Evolutionary conservation across 257 asterid genomes (phyloP).

Genomic region (Phtheirospermum japonicum): DNA sequence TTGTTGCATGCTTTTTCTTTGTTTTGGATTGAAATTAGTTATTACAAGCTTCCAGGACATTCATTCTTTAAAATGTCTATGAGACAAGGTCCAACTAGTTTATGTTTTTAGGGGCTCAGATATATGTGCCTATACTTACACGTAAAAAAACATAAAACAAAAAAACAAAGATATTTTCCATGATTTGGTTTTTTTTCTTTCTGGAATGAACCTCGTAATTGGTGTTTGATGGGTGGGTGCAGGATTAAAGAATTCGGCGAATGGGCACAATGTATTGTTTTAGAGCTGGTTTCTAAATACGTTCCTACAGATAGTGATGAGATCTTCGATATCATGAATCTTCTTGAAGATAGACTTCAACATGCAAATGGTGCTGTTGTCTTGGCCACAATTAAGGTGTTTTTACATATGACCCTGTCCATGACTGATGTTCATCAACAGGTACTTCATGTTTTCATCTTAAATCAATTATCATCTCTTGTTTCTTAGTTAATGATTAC

Average conservation of each 20-base stretch:
- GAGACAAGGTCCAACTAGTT: conserved; percentile 21
- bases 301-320: conserved; percentile 87
- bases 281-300: conserved; percentile 87
- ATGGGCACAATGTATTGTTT: conserved; percentile 97
- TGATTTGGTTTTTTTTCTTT: conserved; percentile 4
- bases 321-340: conserved; percentile 98
- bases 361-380: conserved; percentile 99
- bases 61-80: neutral
- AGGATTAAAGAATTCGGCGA: conserved; percentile 92
- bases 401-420: conserved; percentile 90
- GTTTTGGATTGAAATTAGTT: conserved; percentile 14
- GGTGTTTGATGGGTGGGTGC: conserved; percentile 34
- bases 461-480: conserved; percentile 4
- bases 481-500: conserved; percentile 21
- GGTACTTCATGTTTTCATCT: conserved; percentile 43
- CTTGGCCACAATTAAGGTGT: conserved; percentile 88
- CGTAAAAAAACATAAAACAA: conserved; percentile 15
- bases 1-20: conserved; percentile 2
- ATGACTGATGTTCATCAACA: conserved; percentile 99
- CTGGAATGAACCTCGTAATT: conserved; percentile 25
- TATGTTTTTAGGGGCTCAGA: neutral
- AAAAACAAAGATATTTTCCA: conserved; percentile 14
- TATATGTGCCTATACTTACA: neutral
- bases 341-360: conserved; percentile 99
- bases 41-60: conserved; percentile 10